Percentiles rank a stretch among this genome's conserved stretches.
Evolutionary conservation across 2,329 filamentous ascomycete species (phyloP).

Genomic region (Aspergillus carbonarius): DNA sequence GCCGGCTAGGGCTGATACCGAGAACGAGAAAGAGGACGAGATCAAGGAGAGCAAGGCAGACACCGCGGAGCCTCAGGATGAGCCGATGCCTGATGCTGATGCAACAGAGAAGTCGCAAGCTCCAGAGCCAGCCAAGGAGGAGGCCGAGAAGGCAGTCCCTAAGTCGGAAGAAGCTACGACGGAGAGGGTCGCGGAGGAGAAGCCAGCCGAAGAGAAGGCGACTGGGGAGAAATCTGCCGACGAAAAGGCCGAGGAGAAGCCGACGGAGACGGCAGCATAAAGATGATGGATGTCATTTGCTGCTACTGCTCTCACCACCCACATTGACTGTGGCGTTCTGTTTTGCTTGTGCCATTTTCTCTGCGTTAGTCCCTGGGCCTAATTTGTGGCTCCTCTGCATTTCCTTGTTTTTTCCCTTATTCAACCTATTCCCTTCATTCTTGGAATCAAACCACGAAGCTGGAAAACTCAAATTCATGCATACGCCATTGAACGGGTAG

Average conservation of each 20-base stretch:
- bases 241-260: constrained; percentile 26
- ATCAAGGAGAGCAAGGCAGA: constrained; percentile 35
- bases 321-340: constrained; percentile 8
- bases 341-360: constrained; percentile 6
- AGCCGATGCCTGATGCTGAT: constrained; percentile 41
- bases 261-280: constrained; percentile 28
- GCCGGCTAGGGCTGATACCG: constrained; percentile 31
- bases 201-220: constrained; percentile 28
- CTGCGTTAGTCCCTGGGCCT: constrained; percentile 1
- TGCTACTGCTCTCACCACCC: not conserved
- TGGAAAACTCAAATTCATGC: not conserved
- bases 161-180: constrained; percentile 26
- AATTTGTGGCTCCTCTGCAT: not conserved
- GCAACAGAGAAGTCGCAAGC: constrained; percentile 37
- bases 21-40: constrained; percentile 37
- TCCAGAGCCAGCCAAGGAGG: constrained; percentile 21
- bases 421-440: not conserved
- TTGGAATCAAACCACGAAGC: constrained; percentile 2
- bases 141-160: constrained; percentile 22
- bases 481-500: not conserved
- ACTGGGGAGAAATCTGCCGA: constrained; percentile 31
- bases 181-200: constrained; percentile 27
- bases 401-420: not conserved
- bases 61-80: constrained; percentile 32
- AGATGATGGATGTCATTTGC: constrained; percentile 14